A percentile compares a stretch with the other conserved stretches of the same genome.
Conservation (phyloP, 306 rosid genomes). For the Canavalia ensiformis region DNA sequence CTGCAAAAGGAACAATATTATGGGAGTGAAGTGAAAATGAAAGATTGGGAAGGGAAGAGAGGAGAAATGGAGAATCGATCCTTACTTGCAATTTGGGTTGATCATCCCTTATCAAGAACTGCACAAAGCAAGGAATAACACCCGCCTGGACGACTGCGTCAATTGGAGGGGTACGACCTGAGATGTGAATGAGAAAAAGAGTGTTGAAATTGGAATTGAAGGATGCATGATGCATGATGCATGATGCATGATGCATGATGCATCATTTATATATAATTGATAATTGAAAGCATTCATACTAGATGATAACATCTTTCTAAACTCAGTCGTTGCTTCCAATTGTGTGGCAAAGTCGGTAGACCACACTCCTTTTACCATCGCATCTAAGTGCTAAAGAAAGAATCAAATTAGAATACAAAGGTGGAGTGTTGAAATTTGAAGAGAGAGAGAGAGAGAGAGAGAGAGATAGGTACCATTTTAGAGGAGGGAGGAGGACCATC, state of each 20-base stretch:
- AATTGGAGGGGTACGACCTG: constrained; percentile 53
- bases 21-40: neutral
- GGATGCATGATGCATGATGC: too few relatives aligned
- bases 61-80: too few relatives aligned
- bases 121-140: constrained; percentile 71
- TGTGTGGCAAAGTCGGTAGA: constrained; percentile 61
- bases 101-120: constrained; percentile 66
- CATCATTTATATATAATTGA: too few relatives aligned
- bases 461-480: too few relatives aligned
- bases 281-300: neutral
- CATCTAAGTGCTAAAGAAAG: too few relatives aligned
- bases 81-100: constrained; percentile 61
- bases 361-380: constrained; percentile 68
- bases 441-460: too few relatives aligned
- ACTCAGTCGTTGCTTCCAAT: constrained; percentile 73
- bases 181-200: too few relatives aligned
- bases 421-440: too few relatives aligned
- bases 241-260: too few relatives aligned
- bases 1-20: constrained; percentile 44
- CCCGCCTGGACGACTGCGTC: constrained; percentile 69
- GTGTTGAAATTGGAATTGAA: too few relatives aligned
- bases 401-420: too few relatives aligned
- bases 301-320: constrained; percentile 62
- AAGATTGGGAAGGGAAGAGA: neutral
- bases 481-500: too few relatives aligned